Conservation (phyloP, 805 yeast genomes). For the Candida nemodendra region DNA sequence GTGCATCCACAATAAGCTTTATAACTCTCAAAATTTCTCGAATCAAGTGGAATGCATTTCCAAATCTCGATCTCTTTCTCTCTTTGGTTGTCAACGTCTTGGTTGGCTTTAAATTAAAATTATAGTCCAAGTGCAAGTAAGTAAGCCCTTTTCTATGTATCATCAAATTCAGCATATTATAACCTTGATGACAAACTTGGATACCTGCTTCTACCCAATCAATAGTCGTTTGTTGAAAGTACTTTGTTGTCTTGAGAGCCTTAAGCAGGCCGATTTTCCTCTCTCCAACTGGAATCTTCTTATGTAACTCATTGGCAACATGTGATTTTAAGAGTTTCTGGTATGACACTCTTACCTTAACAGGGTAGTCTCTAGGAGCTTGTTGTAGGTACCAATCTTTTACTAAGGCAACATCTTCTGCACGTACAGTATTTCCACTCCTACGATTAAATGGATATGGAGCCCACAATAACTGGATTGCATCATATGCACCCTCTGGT, state of each 20-base stretch:
- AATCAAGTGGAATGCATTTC: slow-evolving; percentile 91
- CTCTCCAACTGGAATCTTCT: slow-evolving; percentile 38
- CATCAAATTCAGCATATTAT: slow-evolving; percentile 84
- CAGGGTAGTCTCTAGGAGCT: slow-evolving; percentile 53
- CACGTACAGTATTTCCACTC: slow-evolving; percentile 69
- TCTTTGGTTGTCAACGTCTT: slow-evolving; percentile 96
- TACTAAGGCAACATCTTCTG: slow-evolving; percentile 84
- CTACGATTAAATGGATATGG: slow-evolving; percentile 82
- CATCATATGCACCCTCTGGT: slow-evolving; percentile 49
- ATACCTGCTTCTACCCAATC: slow-evolving; percentile 99
- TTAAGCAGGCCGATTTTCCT: slow-evolving; percentile 60
- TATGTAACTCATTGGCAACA: slow-evolving; percentile 70
- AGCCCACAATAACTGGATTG: slow-evolving; percentile 72
- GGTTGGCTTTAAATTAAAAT: slow-evolving; percentile 93
- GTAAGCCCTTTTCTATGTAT: slow-evolving; percentile 91
- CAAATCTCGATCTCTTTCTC: slow-evolving; percentile 92
- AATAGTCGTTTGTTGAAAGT: slow-evolving; percentile 84
- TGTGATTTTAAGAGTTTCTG: slow-evolving; percentile 80
- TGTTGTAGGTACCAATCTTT: slow-evolving; percentile 82
- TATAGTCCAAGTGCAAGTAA: slow-evolving; percentile 90
- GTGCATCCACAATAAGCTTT: slow-evolving; percentile 88
- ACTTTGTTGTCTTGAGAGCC: slow-evolving; percentile 73
- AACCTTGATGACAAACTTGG: slow-evolving; percentile 91
- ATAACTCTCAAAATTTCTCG: slow-evolving; percentile 84
- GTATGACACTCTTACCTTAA: slow-evolving; percentile 81